phyloP scores from a whole-genome alignment of 192 early-diverging fungal genomes.

The Backusella circina region DNA sequence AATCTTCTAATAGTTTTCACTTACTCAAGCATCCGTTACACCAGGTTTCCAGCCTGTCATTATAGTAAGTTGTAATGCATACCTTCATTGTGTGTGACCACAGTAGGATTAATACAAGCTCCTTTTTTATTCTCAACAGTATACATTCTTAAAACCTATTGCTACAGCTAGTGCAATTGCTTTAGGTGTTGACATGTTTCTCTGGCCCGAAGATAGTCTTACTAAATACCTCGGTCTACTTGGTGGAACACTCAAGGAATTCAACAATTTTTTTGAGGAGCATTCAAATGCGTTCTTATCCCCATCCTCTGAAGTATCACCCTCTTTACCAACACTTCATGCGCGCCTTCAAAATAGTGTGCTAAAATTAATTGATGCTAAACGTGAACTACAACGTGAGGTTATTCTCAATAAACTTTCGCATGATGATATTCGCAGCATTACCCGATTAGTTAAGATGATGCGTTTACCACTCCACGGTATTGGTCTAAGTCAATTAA shows the following conservation, averaged over 20 bases:
- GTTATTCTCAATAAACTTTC: conserved; percentile 19
- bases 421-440: conserved; percentile 13
- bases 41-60: conserved; percentile 18
- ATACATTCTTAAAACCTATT: conserved; percentile 26
- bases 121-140: conserved; percentile 8
- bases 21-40: conserved; percentile 17
- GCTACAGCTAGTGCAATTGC: conserved; percentile 19
- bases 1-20: conserved; percentile 13
- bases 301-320: neutral
- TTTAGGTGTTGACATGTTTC: conserved; percentile 15
- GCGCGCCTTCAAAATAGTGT: conserved; percentile 13
- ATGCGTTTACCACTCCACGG: conserved; percentile 22
- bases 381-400: conserved; percentile 29
- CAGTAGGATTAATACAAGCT: neutral
- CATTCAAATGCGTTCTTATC: conserved; percentile 22
- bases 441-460: conserved; percentile 21
- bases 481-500: conserved; percentile 22
- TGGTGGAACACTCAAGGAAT: conserved; percentile 1
- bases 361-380: conserved; percentile 26
- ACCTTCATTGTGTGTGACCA: neutral
- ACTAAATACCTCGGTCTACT: conserved; percentile 20
- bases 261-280: conserved; percentile 14
- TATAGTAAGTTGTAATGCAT: conserved; percentile 11
- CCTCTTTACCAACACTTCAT: conserved; percentile 14
- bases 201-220: conserved; percentile 34